Evolutionary conservation across 2,329 filamentous ascomycete species (phyloP).

Genomic region (Penicillium sp.): DNA sequence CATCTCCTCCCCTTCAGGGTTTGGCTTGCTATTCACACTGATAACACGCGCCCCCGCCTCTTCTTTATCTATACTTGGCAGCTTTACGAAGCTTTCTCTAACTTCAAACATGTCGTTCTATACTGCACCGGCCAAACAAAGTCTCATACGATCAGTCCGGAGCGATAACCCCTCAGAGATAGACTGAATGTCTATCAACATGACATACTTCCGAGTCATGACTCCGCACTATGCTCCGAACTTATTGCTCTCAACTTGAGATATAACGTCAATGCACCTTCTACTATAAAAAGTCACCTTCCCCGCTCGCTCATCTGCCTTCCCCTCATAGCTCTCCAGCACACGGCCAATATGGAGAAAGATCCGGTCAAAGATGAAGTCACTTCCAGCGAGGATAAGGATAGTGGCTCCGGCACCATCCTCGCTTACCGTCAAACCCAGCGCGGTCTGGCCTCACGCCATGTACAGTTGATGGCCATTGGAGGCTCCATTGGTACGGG

Average conservation of each 20-base stretch:
- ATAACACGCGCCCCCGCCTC: not conserved
- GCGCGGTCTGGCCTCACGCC: constrained; percentile 43
- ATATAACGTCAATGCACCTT: constrained; percentile 11
- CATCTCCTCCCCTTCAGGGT: constrained; percentile 22
- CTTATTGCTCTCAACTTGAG: constrained; percentile 4
- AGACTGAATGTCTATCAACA: constrained; percentile 14
- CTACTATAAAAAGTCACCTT: constrained; percentile 15
- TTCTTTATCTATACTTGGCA: constrained; percentile 10
- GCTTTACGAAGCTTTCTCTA: constrained; percentile 2
- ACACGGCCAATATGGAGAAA: constrained; percentile 27
- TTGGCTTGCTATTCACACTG: not conserved
- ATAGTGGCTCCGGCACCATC: constrained; percentile 20
- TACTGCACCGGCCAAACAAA: not conserved
- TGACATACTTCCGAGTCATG: not conserved
- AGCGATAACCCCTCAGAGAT: constrained; percentile 6
- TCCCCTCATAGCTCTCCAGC: not conserved
- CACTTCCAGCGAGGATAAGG: constrained; percentile 17
- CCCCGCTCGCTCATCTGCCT: constrained; percentile 5
- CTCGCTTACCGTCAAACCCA: constrained; percentile 26
- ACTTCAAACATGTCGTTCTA: not conserved
- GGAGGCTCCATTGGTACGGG: constrained; percentile 44
- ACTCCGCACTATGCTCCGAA: constrained; percentile 12
- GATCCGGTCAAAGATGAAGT: constrained; percentile 20
- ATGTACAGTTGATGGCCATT: constrained; percentile 48
- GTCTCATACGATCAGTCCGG: not conserved